A percentile compares a stretch with the other conserved stretches of the same genome.
phyloP scores from a whole-genome alignment of 805 yeast species.

The Millerozyma miso region DNA sequence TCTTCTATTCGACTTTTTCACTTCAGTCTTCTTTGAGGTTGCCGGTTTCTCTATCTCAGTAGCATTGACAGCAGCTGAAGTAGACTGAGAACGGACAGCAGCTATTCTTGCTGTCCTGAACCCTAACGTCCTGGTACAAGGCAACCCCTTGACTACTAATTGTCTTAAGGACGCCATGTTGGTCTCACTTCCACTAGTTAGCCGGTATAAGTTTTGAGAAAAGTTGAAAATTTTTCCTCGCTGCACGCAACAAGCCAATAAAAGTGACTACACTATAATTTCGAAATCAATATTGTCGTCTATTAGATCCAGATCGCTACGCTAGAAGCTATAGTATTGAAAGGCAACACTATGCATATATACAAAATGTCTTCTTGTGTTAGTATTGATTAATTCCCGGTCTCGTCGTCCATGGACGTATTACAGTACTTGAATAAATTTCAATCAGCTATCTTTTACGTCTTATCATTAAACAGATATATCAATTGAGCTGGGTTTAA shows the following conservation, averaged over 20 bases:
- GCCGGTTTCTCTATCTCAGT: constrained; percentile 1
- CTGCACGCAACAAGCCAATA: not conserved
- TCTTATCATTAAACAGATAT: constrained; percentile 37
- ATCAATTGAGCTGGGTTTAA: constrained; percentile 44
- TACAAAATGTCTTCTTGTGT: too few species aligned
- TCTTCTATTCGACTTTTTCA: constrained; percentile 2
- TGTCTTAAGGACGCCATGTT: constrained; percentile 18
- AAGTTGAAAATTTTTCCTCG: not conserved
- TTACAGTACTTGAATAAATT: constrained; percentile 1
- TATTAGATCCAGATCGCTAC: not conserved
- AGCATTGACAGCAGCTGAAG: not conserved
- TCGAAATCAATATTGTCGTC: not conserved
- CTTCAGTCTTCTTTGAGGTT: not conserved
- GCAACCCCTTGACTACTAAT: constrained; percentile 5
- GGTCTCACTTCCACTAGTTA: not conserved
- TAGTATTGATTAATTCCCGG: too few species aligned
- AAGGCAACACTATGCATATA: too few species aligned
- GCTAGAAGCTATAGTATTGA: too few species aligned
- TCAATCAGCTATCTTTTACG: constrained; percentile 21
- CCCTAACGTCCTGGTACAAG: constrained; percentile 2
- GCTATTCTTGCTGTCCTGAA: not conserved
- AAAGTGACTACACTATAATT: not conserved
- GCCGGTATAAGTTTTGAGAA: not conserved
- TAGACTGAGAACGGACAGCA: constrained; percentile 7
- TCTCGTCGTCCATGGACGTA: too few species aligned